Evolutionary conservation across 129 eudicot genomes (phyloP).

Genomic region (Flaveria ramosissima): DNA sequence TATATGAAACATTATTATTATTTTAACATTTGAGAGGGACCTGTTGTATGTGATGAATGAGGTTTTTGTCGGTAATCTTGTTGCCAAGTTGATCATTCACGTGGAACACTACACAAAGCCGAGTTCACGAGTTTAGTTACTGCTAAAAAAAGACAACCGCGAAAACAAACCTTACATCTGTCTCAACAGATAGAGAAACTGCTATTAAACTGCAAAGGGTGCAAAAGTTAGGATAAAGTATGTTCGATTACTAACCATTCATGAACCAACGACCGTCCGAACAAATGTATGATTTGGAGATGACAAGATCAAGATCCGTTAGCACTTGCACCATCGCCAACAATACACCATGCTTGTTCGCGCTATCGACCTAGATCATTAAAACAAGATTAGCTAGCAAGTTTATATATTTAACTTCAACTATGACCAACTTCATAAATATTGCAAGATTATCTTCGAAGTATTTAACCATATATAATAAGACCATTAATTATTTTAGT

Average conservation of each 20-base stretch:
- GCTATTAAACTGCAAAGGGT: neutral
- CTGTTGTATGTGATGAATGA: slow-evolving; percentile 63
- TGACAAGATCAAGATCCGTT: slow-evolving; percentile 84
- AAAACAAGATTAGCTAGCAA: slow-evolving; percentile 5
- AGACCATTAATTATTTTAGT: neutral
- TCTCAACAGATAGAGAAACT: no score
- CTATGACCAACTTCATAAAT: neutral
- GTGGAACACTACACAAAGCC: slow-evolving; percentile 66
- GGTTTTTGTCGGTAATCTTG: slow-evolving; percentile 66
- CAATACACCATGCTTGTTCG: slow-evolving; percentile 75
- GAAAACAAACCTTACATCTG: no score
- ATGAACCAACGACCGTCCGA: slow-evolving; percentile 96
- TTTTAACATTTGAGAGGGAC: slow-evolving; percentile 33
- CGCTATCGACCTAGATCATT: slow-evolving; percentile 71
- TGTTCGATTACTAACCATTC: slow-evolving; percentile 55
- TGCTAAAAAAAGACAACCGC: no score
- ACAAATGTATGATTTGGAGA: slow-evolving; percentile 79
- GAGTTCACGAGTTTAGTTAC: slow-evolving; percentile 11
- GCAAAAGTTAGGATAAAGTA: neutral
- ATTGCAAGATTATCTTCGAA: neutral
- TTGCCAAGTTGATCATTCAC: slow-evolving; percentile 78
- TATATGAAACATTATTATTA: neutral
- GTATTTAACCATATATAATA: neutral
- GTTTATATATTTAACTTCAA: neutral
- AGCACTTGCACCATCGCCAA: slow-evolving; percentile 85